Base-by-base conservation (phyloP, 768 basidiomycete species). In the Boletus tylopilopsis region DNA sequence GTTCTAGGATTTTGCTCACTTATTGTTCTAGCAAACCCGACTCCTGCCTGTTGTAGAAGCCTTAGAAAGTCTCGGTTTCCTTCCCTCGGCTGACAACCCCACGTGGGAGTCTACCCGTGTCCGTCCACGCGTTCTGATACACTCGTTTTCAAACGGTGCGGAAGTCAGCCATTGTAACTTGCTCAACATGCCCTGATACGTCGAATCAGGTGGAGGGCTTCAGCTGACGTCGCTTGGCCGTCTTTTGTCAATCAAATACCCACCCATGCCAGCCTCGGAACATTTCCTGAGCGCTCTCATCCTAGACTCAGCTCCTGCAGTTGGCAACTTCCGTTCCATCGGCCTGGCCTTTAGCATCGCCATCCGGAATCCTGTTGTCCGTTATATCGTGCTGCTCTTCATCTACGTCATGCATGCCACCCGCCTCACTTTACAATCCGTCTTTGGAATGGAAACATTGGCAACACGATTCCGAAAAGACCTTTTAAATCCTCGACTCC, bases 121-220 rank as follows among this genome's bases (percentile, higher is more conserved):
- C 12, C 54, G 48, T 30, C 54, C 63, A 37, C 62, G 62, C 15
- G 21, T 65, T 16, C 61, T 68, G 9, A 35, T 63, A 11, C 64
- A 65, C 35, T 63, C 54, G 1, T 68, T 68, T 48, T 68, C 66
- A 30, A 65, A 68, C 29, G 64, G 66, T 68, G 47, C 5, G 35
- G 7, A 32, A 5, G 2, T 23, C n/a, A 22, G 34, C 4, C 15
- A 23, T 40, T 18, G 5, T 10, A 19, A 16, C 9, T 19, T 7
- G 7, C n/a, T 25, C 10, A n/a, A 35, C 21, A 9, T 13, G 4
- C 10, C 1, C 32, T 54, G 22, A 55, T n/a, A 23, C 2, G 8
- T 45, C 11, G 5, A 24, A 42, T 3, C 39, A 65, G 66, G 64
- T 34, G 64, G 64, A 0, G 55, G 43, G 15, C 9, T 48, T 16